Evolutionary conservation across 257 asterid species (phyloP).

Genomic region (Capsicum chinense): DNA sequence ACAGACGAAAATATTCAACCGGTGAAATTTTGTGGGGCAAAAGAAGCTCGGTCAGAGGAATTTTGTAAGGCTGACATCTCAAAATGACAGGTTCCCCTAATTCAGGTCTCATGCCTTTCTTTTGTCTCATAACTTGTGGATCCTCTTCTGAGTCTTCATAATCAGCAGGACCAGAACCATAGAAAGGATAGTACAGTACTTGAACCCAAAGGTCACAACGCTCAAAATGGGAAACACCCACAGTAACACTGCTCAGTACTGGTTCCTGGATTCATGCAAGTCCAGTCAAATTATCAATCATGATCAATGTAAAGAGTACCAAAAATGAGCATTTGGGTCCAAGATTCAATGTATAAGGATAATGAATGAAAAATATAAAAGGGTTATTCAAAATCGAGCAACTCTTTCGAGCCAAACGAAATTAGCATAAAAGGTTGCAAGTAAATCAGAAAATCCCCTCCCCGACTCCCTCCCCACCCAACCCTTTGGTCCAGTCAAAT

Average conservation of each 20-base stretch:
- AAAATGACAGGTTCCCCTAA: conserved; percentile 71
- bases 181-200: conserved; percentile 85
- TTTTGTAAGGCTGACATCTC: conserved; percentile 95
- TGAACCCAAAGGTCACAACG: conserved; percentile 86
- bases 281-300: conserved; percentile 10
- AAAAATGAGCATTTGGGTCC: not conserved
- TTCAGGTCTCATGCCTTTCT: conserved; percentile 62
- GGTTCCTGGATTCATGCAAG: conserved; percentile 68
- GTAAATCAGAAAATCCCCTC: not conserved
- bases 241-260: conserved; percentile 77
- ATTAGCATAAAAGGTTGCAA: not conserved
- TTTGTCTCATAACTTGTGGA: conserved; percentile 59
- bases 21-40: conserved; percentile 96
- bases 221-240: conserved; percentile 87
- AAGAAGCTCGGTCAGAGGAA: conserved; percentile 91
- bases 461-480: not conserved
- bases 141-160: conserved; percentile 80
- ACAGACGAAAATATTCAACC: conserved; percentile 88
- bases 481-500: not conserved
- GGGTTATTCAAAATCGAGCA: not conserved
- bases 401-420: not conserved
- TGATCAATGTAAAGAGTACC: not conserved
- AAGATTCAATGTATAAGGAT: not conserved
- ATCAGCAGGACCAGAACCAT: conserved; percentile 62
- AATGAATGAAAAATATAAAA: not conserved